Percentiles rank a stretch among this genome's conserved stretches.
Conservation (phyloP, 768 basidiomycete genomes). For the Chalciporus piperatus region DNA sequence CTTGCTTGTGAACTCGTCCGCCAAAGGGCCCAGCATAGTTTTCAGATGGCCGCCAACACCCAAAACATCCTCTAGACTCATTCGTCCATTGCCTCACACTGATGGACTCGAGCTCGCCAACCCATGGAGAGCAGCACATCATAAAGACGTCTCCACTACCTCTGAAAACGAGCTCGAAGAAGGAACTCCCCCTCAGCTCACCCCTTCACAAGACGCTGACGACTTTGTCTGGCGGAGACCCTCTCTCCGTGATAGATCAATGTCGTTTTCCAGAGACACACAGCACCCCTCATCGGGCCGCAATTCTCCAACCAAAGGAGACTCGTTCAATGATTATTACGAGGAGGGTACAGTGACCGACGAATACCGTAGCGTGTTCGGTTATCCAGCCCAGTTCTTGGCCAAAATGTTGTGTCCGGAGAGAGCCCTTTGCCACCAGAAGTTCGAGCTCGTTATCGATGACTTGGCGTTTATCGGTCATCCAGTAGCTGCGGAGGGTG, state of each 20-base stretch:
- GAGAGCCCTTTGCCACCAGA: slow-evolving; percentile 82
- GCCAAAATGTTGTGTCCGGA: slow-evolving; percentile 80
- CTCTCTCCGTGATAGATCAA: slow-evolving; percentile 47
- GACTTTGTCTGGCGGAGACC: slow-evolving; percentile 68
- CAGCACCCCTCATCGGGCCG: slow-evolving; percentile 48
- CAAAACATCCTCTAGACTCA: slow-evolving; percentile 58
- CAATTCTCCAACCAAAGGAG: slow-evolving; percentile 49
- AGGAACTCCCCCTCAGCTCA: neutral
- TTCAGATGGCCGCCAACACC: slow-evolving; percentile 86
- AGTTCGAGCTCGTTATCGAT: slow-evolving; percentile 90
- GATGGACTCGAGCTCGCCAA: slow-evolving; percentile 56
- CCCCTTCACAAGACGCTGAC: slow-evolving; percentile 26
- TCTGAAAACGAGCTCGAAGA: slow-evolving; percentile 15
- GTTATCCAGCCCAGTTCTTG: slow-evolving; percentile 78
- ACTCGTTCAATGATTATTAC: slow-evolving; percentile 34
- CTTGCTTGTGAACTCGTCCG: slow-evolving; percentile 80
- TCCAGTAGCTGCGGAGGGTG: slow-evolving; percentile 77
- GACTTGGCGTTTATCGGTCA: slow-evolving; percentile 93
- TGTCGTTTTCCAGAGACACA: slow-evolving; percentile 47
- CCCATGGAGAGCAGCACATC: slow-evolving; percentile 66
- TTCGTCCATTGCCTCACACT: slow-evolving; percentile 62
- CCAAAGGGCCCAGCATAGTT: slow-evolving; percentile 74
- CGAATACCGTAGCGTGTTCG: slow-evolving; percentile 71
- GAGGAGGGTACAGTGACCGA: slow-evolving; percentile 34
- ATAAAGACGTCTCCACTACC: slow-evolving; percentile 35